Conservation (phyloP, 345 rosid genomes). For the Erysimum cheiranthoides region DNA sequence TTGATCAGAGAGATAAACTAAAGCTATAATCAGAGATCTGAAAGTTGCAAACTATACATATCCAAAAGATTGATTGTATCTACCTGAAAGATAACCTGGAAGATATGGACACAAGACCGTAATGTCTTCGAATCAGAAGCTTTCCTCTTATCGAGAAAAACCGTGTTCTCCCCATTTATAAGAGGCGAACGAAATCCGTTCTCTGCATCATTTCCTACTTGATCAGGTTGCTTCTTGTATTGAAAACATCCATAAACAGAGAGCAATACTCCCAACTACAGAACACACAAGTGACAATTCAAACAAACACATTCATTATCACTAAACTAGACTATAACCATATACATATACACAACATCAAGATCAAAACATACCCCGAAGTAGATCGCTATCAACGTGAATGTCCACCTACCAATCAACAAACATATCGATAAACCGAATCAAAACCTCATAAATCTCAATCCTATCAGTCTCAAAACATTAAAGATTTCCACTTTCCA, state of each 20-base stretch:
- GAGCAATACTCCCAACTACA: conserved; percentile 65
- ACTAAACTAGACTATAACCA: conserved; percentile 45
- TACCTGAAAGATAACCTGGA: conserved; percentile 74
- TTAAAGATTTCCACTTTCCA: background rate
- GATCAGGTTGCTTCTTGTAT: conserved; percentile 41
- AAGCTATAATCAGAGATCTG: background rate
- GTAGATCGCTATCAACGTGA: conserved; percentile 62
- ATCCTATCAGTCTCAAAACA: background rate
- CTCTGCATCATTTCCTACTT: conserved; percentile 51
- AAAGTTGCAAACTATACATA: background rate
- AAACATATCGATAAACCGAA: background rate
- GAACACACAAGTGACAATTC: background rate
- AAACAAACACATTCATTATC: conserved; percentile 16
- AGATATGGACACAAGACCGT: conserved; percentile 49
- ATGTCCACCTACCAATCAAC: conserved; percentile 62
- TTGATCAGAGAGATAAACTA: background rate
- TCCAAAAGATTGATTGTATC: background rate
- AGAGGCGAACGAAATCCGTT: conserved; percentile 53
- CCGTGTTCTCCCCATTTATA: conserved; percentile 36
- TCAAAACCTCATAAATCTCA: conserved; percentile 13
- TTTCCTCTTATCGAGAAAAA: conserved; percentile 27
- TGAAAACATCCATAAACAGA: conserved; percentile 66
- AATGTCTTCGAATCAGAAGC: conserved; percentile 37
- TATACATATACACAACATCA: conserved; percentile 36
- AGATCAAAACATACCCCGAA: conserved; percentile 64